A percentile compares a stretch with the other conserved stretches of the same genome.
Conservation (phyloP, 1,284 basidiomycete species). For the Puccinia polysora region DNA sequence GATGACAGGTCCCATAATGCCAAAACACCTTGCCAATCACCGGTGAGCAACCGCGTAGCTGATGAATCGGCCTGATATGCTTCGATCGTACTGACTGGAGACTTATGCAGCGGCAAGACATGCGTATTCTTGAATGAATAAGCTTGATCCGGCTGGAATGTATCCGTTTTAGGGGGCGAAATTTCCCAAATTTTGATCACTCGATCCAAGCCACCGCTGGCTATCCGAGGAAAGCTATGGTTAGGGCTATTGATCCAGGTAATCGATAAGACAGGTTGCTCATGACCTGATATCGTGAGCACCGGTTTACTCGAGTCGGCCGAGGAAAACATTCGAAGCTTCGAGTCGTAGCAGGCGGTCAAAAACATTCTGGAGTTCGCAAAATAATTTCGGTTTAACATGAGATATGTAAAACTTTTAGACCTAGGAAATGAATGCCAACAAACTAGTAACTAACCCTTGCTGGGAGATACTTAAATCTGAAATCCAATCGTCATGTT, state of each 20-base stretch:
- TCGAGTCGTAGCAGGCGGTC: conserved; percentile 53
- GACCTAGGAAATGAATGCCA: background rate
- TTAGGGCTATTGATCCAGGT: conserved; percentile 8
- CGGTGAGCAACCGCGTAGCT: conserved; percentile 61
- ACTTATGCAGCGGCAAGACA: conserved; percentile 60
- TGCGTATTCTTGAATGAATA: conserved; percentile 59
- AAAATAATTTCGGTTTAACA: background rate
- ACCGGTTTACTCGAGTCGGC: conserved; percentile 45
- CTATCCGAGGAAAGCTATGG: conserved; percentile 14
- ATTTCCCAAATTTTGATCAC: conserved; percentile 39
- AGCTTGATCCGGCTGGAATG: conserved; percentile 49
- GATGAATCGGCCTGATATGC: conserved; percentile 55
- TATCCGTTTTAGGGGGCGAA: conserved; percentile 44
- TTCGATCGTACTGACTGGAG: conserved; percentile 69
- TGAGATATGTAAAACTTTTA: background rate
- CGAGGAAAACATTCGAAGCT: conserved; percentile 49
- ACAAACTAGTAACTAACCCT: conserved; percentile 59
- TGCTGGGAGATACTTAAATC: conserved; percentile 66
- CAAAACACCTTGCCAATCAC: conserved; percentile 73
- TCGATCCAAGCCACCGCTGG: conserved; percentile 37
- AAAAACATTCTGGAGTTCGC: conserved; percentile 49
- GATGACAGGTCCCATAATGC: conserved; percentile 62
- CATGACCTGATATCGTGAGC: conserved; percentile 46
- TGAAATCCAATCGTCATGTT: conserved; percentile 92
- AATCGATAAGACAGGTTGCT: conserved; percentile 29